Conservation (phyloP, 257 asterid genomes). For the Echium plantagineum region DNA sequence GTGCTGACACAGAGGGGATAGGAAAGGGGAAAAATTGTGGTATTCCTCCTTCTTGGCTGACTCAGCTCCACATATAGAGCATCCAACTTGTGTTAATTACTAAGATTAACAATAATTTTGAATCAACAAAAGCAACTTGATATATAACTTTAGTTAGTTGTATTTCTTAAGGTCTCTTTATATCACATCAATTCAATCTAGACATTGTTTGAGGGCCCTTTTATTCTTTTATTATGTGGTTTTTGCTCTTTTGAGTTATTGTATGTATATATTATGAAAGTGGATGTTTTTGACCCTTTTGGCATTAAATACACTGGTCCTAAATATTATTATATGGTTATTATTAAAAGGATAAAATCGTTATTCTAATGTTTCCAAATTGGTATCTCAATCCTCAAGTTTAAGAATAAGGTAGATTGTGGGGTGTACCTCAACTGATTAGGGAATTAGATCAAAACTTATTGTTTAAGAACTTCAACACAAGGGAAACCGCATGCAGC, state of each 20-base stretch:
- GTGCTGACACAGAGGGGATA: constrained; percentile 4
- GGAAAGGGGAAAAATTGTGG: neutral
- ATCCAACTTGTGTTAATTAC: neutral
- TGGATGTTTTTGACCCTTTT: neutral
- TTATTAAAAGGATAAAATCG: no score
- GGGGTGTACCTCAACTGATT: no score
- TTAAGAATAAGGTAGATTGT: no score
- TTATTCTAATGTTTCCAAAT: no score
- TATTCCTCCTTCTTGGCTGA: neutral
- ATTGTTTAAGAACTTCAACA: no score
- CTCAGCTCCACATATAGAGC: constrained; percentile 10
- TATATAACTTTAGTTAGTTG: neutral
- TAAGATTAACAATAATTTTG: neutral
- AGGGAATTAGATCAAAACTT: no score
- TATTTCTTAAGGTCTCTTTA: neutral
- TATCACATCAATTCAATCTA: neutral
- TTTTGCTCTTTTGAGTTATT: neutral
- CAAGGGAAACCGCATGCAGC: no score
- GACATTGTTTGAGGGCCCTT: neutral
- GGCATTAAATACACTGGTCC: neutral
- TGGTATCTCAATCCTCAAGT: no score
- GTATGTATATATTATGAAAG: neutral
- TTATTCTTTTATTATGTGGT: no score
- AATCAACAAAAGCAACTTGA: neutral
- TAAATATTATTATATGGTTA: neutral